phyloP scores from a whole-genome alignment of 305 asterid genomes.

The Caryopteris hybrid region DNA sequence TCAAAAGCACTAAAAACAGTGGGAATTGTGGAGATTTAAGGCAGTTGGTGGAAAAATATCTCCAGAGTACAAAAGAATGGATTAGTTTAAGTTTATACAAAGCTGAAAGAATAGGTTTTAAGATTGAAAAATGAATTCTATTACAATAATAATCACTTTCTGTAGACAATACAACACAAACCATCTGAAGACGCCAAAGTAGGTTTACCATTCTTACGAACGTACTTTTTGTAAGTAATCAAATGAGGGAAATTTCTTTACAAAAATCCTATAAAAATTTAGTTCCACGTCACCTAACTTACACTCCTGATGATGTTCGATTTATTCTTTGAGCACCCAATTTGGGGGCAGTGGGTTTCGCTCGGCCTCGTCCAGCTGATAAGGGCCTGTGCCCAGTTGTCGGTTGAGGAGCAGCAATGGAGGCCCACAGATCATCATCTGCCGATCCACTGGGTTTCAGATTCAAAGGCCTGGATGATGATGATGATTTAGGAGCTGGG shows the following conservation, averaged over 20 bases:
- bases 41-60: background rate
- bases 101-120: conserved; percentile 2
- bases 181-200: conserved; percentile 18
- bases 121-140: conserved; percentile 14
- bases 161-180: conserved; percentile 30
- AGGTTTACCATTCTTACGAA: background rate
- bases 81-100: conserved; percentile 12
- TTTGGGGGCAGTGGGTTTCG: conserved; percentile 68
- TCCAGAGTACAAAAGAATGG: conserved; percentile 3
- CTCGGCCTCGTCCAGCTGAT: conserved; percentile 60
- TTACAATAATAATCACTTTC: conserved; percentile 21
- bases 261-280: conserved; percentile 30
- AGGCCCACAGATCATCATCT: conserved; percentile 87
- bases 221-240: conserved; percentile 21
- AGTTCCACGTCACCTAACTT: conserved; percentile 27
- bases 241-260: conserved; percentile 23
- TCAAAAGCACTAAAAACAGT: too few species aligned
- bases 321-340: conserved; percentile 90
- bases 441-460: conserved; percentile 45
- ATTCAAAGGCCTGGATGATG: conserved; percentile 32
- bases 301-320: conserved; percentile 70
- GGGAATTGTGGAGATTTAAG: background rate
- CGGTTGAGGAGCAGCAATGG: conserved; percentile 91
- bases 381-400: conserved; percentile 63
- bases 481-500: conserved; percentile 59